These are phyloP conservation scores for Tagetes patula DNA, from an alignment of 129 eudicot genomes.

Conservation along the genomic window DNA sequence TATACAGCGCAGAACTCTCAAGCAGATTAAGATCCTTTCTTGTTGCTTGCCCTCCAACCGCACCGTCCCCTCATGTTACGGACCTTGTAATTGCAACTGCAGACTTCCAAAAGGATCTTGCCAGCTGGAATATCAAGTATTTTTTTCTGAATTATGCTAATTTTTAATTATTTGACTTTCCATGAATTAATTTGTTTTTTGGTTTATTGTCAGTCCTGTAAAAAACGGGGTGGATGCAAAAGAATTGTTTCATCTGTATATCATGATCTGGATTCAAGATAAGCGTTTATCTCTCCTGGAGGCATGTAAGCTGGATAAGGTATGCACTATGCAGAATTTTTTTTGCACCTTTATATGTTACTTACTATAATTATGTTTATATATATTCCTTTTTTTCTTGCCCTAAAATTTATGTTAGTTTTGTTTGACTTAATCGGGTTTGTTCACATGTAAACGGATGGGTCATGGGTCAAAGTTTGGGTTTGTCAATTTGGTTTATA, in stretches of 20 bases:
- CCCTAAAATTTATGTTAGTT: background rate
- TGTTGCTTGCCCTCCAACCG: constrained; percentile 78
- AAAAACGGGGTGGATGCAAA: constrained; percentile 85
- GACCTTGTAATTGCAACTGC: constrained; percentile 87
- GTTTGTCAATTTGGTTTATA: too few species aligned
- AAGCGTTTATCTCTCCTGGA: constrained; percentile 72
- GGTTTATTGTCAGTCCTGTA: constrained; percentile 56
- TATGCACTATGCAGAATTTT: constrained; percentile 16
- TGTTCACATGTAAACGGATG: too few species aligned
- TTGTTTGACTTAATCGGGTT: too few species aligned
- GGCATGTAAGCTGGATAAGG: constrained; percentile 80
- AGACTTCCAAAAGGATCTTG: constrained; percentile 82
- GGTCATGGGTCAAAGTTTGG: too few species aligned
- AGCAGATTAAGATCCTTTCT: constrained; percentile 72
- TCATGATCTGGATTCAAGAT: constrained; percentile 81
- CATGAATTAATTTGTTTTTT: constrained; percentile 13
- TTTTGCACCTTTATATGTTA: background rate
- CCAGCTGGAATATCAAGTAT: constrained; percentile 71
- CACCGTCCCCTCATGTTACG: constrained; percentile 60
- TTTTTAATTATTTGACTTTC: constrained; percentile 18
- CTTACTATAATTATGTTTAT: background rate
- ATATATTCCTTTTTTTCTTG: background rate
- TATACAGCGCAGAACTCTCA: constrained; percentile 78
- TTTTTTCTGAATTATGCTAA: background rate
- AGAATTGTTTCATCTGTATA: constrained; percentile 79